Evolutionary conservation across 2,329 filamentous ascomycete genomes (phyloP).

Genomic region (Arachnopeziza araneosa): DNA sequence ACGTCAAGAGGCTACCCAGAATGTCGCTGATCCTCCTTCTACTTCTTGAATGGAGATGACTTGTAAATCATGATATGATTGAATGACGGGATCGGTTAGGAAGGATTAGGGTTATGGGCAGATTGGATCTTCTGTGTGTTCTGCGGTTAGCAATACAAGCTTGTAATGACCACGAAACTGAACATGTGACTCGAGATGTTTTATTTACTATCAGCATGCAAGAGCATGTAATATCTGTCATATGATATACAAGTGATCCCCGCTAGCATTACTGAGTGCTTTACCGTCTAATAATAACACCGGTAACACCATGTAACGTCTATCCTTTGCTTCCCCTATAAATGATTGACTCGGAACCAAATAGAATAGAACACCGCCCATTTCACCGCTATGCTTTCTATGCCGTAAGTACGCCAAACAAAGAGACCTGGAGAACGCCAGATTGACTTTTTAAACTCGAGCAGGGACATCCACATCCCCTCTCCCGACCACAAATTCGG

Average conservation of each 20-base stretch:
- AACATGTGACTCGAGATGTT: neutral
- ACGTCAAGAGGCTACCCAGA: conserved; percentile 32
- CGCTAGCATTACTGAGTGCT: neutral
- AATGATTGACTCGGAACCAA: neutral
- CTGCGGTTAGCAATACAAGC: neutral
- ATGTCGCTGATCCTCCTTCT: conserved; percentile 20
- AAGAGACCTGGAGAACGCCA: neutral
- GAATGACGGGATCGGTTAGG: conserved; percentile 7
- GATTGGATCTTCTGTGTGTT: neutral
- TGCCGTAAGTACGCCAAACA: neutral
- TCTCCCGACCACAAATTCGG: conserved; percentile 16
- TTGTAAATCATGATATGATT: neutral
- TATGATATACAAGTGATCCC: neutral
- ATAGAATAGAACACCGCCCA: neutral
- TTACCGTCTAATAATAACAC: neutral
- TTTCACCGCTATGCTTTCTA: neutral
- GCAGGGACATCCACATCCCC: neutral
- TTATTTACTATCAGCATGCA: neutral
- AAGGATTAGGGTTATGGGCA: conserved; percentile 1
- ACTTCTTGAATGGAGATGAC: conserved; percentile 7
- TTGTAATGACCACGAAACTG: neutral
- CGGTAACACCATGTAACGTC: neutral
- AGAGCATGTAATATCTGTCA: neutral
- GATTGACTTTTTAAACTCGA: neutral
- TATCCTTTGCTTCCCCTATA: neutral